phyloP scores from a whole-genome alignment of 2,329 filamentous ascomycete genomes.

The Cercospora zeina region DNA sequence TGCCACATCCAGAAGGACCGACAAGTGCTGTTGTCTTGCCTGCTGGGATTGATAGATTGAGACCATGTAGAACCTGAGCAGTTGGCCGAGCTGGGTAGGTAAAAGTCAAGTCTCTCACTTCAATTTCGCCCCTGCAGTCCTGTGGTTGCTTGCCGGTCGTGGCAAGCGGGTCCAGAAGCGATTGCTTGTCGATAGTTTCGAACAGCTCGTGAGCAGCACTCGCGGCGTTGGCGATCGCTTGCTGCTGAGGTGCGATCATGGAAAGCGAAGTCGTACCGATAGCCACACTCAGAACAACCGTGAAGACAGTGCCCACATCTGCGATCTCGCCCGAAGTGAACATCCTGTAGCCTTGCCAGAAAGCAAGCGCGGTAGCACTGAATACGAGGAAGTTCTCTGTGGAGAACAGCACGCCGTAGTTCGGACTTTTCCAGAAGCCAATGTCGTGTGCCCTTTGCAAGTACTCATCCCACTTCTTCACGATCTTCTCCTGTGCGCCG shows the following conservation, averaged over 20 bases:
- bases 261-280: slow-evolving; percentile 45
- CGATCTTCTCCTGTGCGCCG: slow-evolving; percentile 48
- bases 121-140: slow-evolving; percentile 51
- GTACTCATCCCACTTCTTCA: slow-evolving; percentile 47
- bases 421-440: slow-evolving; percentile 49
- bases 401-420: slow-evolving; percentile 40
- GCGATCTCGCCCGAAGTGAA: slow-evolving; percentile 38
- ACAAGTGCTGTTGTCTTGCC: slow-evolving; percentile 51
- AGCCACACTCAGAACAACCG: slow-evolving; percentile 36
- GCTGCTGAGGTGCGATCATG: slow-evolving; percentile 45
- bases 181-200: slow-evolving; percentile 45
- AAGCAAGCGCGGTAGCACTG: slow-evolving; percentile 44
- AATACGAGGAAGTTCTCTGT: slow-evolving; percentile 47
- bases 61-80: slow-evolving; percentile 41
- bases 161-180: slow-evolving; percentile 44
- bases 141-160: slow-evolving; percentile 30
- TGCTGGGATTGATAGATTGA: slow-evolving; percentile 43
- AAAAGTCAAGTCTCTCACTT: slow-evolving; percentile 67
- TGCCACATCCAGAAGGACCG: slow-evolving; percentile 44
- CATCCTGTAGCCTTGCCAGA: slow-evolving; percentile 50
- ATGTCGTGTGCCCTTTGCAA: slow-evolving; percentile 48
- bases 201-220: slow-evolving; percentile 48
- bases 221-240: slow-evolving; percentile 47
- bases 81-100: slow-evolving; percentile 60
- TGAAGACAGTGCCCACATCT: slow-evolving; percentile 42